phyloP scores from a whole-genome alignment of 2,329 filamentous ascomycete species.

The Raffaelea ambrosiae region DNA sequence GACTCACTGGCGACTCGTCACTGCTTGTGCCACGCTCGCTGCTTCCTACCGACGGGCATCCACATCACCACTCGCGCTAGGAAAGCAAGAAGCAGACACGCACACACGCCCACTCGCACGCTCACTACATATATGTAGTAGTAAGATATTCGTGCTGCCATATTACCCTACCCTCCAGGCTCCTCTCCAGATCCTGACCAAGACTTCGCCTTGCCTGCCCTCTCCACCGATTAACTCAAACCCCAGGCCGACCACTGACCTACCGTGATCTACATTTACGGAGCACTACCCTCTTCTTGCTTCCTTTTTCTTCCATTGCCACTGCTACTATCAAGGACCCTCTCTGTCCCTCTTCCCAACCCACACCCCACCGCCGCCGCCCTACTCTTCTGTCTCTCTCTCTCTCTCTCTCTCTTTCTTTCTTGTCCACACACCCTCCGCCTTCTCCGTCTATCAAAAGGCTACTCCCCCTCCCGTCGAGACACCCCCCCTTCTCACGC shows the following conservation, averaged over 20 bases:
- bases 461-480: no score
- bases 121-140: not conserved
- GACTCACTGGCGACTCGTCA: no score
- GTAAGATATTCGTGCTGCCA: no score
- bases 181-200: not conserved
- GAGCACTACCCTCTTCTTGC: not conserved
- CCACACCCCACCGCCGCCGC: not conserved
- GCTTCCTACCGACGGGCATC: not conserved
- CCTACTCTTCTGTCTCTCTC: slow-evolving; percentile 1
- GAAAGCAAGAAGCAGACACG: not conserved
- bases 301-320: not conserved
- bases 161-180: not conserved
- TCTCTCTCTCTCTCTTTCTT: not conserved
- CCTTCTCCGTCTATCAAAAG: not conserved
- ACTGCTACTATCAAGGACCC: slow-evolving; percentile 2
- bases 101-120: not conserved
- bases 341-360: slow-evolving; percentile 1
- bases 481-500: not conserved
- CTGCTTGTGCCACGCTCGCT: not conserved
- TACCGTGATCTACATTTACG: slow-evolving; percentile 4
- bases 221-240: slow-evolving; percentile 2
- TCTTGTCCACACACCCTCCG: not conserved
- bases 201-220: not conserved
- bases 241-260: slow-evolving; percentile 1
- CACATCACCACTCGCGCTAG: not conserved